Conservation (phyloP, 1,284 basidiomycete species). For the Earliella scabrosa region DNA sequence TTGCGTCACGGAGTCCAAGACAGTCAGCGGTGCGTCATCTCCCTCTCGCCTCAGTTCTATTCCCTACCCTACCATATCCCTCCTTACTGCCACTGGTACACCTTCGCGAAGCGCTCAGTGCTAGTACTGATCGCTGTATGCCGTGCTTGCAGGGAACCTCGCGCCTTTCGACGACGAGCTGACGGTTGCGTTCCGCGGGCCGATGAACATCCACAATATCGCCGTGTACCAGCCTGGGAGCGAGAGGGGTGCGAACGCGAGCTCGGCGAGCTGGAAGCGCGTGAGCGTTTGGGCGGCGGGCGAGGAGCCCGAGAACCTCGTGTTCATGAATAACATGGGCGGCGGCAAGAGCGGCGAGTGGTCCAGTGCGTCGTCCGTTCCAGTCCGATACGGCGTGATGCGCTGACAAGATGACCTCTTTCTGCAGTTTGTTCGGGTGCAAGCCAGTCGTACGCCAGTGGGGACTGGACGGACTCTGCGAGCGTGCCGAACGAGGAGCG, state of each 20-base stretch:
- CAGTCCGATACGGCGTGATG: not conserved
- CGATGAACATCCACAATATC: conserved; percentile 33
- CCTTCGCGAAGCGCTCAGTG: no score
- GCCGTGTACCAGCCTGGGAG: conserved; percentile 37
- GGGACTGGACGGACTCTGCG: conserved; percentile 22
- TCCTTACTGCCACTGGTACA: no score
- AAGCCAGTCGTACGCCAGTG: conserved; percentile 31
- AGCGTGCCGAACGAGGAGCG: conserved; percentile 17
- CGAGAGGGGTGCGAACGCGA: conserved; percentile 18
- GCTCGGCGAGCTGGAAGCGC: conserved; percentile 31
- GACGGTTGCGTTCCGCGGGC: conserved; percentile 35
- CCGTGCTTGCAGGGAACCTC: conserved; percentile 22
- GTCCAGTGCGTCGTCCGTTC: conserved; percentile 28
- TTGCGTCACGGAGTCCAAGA: conserved; percentile 27
- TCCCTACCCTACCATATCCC: no score
- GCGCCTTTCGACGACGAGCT: conserved; percentile 37
- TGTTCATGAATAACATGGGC: conserved; percentile 40
- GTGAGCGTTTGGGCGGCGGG: conserved; percentile 31
- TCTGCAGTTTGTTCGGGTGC: conserved; percentile 21
- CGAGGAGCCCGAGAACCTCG: conserved; percentile 29
- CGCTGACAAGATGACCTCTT: not conserved
- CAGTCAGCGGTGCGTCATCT: conserved; percentile 26
- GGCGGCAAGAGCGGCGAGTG: conserved; percentile 33
- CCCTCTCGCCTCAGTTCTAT: not conserved
- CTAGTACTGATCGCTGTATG: no score